Percentiles rank a stretch among this genome's conserved stretches.
phyloP scores from a whole-genome alignment of 768 basidiomycete species.

The Suillus paluster region DNA sequence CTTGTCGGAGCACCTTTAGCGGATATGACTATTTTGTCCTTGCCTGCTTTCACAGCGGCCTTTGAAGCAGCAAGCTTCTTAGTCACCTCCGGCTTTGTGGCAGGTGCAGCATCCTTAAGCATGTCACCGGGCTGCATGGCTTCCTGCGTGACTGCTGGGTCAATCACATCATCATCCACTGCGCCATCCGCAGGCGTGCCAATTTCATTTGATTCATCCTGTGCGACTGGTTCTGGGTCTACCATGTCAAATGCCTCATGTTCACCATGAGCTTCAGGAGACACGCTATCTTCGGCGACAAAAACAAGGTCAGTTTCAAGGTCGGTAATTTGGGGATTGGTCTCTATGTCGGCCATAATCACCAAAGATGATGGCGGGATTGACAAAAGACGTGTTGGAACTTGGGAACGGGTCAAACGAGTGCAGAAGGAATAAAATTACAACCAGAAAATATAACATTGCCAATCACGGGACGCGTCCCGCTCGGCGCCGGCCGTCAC shows the following conservation, averaged over 20 bases:
- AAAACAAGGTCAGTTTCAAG: conserved; percentile 25
- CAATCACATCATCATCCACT: conserved; percentile 19
- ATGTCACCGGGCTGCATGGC: conserved; percentile 30
- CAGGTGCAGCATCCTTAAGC: conserved; percentile 19
- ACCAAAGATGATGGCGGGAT: conserved; percentile 23
- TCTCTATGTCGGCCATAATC: conserved; percentile 44
- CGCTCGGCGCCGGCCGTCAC: conserved; percentile 9
- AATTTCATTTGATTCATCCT: conserved; percentile 9
- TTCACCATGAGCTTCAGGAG: conserved; percentile 36
- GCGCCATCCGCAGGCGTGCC: conserved; percentile 23
- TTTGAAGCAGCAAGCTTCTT: conserved; percentile 34
- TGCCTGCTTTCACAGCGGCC: conserved; percentile 26
- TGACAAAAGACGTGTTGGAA: conserved; percentile 10
- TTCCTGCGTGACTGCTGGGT: conserved; percentile 22
- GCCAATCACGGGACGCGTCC: conserved; percentile 18
- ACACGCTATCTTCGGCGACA: conserved; percentile 22
- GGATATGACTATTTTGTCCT: conserved; percentile 41
- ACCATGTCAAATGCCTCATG: conserved; percentile 44
- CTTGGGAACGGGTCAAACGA: conserved; percentile 13
- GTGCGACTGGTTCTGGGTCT: conserved; percentile 30
- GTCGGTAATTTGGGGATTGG: conserved; percentile 24
- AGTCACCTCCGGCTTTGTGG: conserved; percentile 23
- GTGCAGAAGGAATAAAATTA: conserved; percentile 16
- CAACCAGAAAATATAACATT: conserved; percentile 15
- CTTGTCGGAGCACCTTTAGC: conserved; percentile 51